A percentile compares a stretch with the other conserved stretches of the same genome.
Conservation (phyloP, 768 basidiomycete genomes). For the Trametes meyenii region DNA sequence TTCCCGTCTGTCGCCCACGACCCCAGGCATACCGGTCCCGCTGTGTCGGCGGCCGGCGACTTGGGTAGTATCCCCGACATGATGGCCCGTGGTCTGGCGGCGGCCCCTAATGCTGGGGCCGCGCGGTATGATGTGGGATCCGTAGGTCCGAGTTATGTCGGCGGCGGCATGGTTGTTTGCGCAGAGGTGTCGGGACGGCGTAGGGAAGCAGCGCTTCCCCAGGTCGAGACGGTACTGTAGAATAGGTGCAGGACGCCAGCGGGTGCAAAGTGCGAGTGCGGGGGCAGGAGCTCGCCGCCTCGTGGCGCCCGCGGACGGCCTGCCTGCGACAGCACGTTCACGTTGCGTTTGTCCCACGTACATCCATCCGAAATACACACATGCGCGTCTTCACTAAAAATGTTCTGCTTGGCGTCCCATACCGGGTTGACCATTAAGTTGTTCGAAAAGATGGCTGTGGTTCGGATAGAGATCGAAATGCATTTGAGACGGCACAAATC, state of each 20-base stretch:
- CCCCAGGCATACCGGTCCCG: constrained; percentile 1
- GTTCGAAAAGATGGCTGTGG: not conserved
- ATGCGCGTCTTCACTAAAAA: constrained; percentile 6
- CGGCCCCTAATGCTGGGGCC: constrained; percentile 15
- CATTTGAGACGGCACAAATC: constrained; percentile 3
- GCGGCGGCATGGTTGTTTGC: constrained; percentile 28
- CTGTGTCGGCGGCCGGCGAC: constrained; percentile 5
- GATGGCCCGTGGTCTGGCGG: constrained; percentile 14
- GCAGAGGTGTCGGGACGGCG: constrained; percentile 33
- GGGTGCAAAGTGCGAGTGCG: not conserved
- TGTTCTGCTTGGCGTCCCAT: too few relatives aligned
- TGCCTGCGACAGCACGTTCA: constrained; percentile 26
- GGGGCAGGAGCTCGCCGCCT: constrained; percentile 15
- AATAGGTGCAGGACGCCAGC: constrained; percentile 13
- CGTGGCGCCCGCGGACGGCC: constrained; percentile 1
- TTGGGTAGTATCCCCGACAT: not conserved
- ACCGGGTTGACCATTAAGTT: too few relatives aligned
- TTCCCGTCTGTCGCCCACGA: not conserved
- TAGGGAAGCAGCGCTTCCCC: constrained; percentile 45
- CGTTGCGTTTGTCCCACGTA: constrained; percentile 32
- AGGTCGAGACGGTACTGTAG: constrained; percentile 29
- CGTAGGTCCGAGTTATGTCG: constrained; percentile 18
- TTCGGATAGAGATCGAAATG: not conserved
- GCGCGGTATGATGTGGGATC: constrained; percentile 11
- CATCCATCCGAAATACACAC: constrained; percentile 16